Conservation (phyloP, 768 basidiomycete genomes). For the Russula virescens region DNA sequence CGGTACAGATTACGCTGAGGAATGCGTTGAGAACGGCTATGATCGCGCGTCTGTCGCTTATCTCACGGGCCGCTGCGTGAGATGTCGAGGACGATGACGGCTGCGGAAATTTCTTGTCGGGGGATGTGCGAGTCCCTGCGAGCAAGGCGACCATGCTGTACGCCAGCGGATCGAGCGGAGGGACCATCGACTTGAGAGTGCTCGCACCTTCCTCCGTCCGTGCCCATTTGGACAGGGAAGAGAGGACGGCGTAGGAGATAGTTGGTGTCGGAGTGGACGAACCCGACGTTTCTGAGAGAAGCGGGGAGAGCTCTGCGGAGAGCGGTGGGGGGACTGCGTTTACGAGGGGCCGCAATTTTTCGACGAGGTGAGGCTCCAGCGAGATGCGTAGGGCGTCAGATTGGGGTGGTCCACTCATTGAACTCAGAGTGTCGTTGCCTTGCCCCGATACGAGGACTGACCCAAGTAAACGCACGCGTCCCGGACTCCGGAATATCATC, state of each 20-base stretch:
- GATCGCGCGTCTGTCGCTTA: conserved; percentile 58
- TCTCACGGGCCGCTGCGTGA: conserved; percentile 41
- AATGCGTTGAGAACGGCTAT: conserved; percentile 66
- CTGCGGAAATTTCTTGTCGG: conserved; percentile 60
- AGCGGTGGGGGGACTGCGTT: conserved; percentile 43
- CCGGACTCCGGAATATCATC: too few species aligned
- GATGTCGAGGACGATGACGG: conserved; percentile 36
- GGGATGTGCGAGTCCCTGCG: conserved; percentile 74
- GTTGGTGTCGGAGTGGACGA: conserved; percentile 30
- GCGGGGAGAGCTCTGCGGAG: conserved; percentile 37
- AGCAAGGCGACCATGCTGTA: conserved; percentile 72
- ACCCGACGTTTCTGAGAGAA: conserved; percentile 31
- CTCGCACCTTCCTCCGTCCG: conserved; percentile 44
- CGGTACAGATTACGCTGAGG: conserved; percentile 61
- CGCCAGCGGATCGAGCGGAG: conserved; percentile 44
- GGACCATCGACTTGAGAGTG: conserved; percentile 35
- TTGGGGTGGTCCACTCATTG: neutral
- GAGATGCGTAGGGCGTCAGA: conserved; percentile 51
- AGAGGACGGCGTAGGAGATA: conserved; percentile 59
- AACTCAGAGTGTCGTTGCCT: too few species aligned
- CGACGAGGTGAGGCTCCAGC: conserved; percentile 57
- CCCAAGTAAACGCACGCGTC: too few species aligned
- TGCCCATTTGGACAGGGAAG: conserved; percentile 61
- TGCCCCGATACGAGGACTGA: too few species aligned
- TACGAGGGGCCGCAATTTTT: conserved; percentile 42